Percentiles rank a stretch among this genome's conserved stretches.
Conservation (phyloP, 116 monocot species). For the Papilionanthe hybrid region DNA sequence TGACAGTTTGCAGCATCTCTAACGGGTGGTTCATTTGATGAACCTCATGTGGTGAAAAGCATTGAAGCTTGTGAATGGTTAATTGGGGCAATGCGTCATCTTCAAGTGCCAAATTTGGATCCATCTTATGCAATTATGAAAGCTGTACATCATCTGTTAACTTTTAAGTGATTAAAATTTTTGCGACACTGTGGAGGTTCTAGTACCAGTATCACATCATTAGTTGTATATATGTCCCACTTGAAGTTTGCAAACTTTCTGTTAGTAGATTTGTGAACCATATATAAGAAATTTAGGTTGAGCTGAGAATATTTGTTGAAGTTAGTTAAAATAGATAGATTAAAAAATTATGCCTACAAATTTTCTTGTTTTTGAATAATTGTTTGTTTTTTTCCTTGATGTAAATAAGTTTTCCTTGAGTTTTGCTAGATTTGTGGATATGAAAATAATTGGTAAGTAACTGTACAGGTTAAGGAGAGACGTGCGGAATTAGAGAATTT, state of each 20-base stretch:
- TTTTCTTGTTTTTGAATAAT: neutral
- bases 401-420: neutral
- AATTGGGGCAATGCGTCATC: conserved; percentile 56
- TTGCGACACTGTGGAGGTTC: neutral
- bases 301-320: neutral
- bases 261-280: neutral
- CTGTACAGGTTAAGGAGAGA: conserved; percentile 75
- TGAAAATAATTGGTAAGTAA: conserved; percentile 2
- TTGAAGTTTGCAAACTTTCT: neutral
- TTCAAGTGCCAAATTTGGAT: conserved; percentile 75
- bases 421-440: neutral
- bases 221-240: neutral
- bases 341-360: neutral
- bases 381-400: neutral
- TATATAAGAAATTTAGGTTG: neutral
- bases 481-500: conserved; percentile 69
- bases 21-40: conserved; percentile 85
- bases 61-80: conserved; percentile 99
- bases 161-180: neutral
- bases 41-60: conserved; percentile 71
- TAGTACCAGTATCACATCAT: neutral
- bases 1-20: conserved; percentile 71
- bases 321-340: neutral
- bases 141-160: conserved; percentile 47
- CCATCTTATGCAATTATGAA: conserved; percentile 81